These are phyloP conservation scores for Jatropha podagrica DNA, from an alignment of 441 rosid species.

Conservation along the genomic window DNA sequence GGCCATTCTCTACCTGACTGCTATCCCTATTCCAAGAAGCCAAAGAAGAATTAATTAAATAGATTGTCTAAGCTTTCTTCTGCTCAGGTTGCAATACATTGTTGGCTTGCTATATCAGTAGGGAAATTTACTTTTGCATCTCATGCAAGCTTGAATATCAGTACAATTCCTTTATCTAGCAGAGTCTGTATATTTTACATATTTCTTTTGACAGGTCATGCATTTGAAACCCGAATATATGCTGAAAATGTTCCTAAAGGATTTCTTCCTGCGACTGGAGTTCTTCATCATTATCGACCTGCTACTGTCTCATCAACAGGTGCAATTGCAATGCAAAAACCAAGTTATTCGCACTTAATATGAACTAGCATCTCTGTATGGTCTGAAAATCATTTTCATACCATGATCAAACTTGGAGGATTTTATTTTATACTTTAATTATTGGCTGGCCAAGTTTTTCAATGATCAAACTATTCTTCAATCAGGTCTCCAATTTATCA, in stretches of 20 bases:
- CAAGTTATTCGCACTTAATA: constrained; percentile 4
- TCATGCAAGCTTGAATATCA: constrained; percentile 4
- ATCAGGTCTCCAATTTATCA: constrained; percentile 3
- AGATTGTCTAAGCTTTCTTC: neutral
- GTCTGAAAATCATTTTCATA: no score
- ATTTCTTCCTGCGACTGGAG: constrained; percentile 96
- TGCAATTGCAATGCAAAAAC: constrained; percentile 26
- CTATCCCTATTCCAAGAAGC: neutral
- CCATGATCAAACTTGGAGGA: no score
- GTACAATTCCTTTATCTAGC: neutral
- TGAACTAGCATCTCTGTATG: neutral
- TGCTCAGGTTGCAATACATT: constrained; percentile 6
- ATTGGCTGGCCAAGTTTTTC: constrained; percentile 12
- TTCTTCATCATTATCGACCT: constrained; percentile 84
- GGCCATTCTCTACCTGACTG: no score
- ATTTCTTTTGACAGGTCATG: constrained; percentile 64
- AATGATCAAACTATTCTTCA: constrained; percentile 7
- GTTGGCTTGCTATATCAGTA: neutral
- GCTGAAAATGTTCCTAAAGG: constrained; percentile 96
- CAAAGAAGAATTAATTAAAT: neutral
- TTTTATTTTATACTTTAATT: no score
- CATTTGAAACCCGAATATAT: constrained; percentile 94
- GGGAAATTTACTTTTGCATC: neutral
- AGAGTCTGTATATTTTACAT: neutral
- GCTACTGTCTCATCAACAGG: constrained; percentile 73